Conservation (phyloP, 805 yeast genomes). For the Lachancea kluyveri region DNA sequence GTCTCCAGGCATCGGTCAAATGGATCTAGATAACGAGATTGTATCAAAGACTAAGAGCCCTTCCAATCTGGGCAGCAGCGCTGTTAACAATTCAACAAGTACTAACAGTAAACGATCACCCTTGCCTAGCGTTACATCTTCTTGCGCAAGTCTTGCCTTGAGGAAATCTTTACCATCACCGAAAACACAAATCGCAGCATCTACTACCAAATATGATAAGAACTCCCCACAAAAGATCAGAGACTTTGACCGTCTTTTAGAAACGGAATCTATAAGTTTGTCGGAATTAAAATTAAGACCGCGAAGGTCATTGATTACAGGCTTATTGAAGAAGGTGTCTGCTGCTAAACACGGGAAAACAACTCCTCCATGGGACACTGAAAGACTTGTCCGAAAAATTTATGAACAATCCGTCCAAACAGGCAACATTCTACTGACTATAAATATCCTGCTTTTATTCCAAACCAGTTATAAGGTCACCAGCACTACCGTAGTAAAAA, state of each 20-base stretch:
- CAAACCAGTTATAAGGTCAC: constrained; percentile 26
- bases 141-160: constrained; percentile 2
- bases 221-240: too few relatives aligned
- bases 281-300: too few relatives aligned
- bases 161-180: too few relatives aligned
- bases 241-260: too few relatives aligned
- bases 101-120: constrained; percentile 7
- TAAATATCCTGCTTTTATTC: constrained; percentile 25
- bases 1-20: constrained; percentile 15
- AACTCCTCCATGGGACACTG: constrained; percentile 29
- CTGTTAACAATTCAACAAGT: too few relatives aligned
- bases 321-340: too few relatives aligned
- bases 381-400: constrained; percentile 23
- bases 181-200: too few relatives aligned
- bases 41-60: too few relatives aligned
- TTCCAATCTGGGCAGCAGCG: too few relatives aligned
- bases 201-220: too few relatives aligned
- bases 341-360: not conserved
- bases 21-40: constrained; percentile 9
- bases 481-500: constrained; percentile 22
- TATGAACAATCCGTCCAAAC: constrained; percentile 27
- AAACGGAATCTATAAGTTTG: too few relatives aligned
- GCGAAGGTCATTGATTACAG: too few relatives aligned
- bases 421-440: constrained; percentile 27
- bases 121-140: constrained; percentile 8